Base-by-base conservation (phyloP, 2,329 filamentous ascomycete species). In the Botrytis fabae region DNA sequence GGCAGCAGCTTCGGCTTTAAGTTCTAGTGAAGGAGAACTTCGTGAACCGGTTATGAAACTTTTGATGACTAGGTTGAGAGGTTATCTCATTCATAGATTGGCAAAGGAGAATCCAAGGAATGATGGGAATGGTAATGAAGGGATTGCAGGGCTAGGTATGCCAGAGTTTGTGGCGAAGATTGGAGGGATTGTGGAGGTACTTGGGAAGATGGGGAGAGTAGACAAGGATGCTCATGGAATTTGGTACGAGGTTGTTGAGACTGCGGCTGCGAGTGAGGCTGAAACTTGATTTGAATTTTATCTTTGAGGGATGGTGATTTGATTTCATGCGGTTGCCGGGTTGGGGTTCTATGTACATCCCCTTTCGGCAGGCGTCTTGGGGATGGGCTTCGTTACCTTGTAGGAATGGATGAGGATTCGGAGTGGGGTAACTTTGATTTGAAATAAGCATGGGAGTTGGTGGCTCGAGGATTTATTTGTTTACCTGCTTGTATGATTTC, bases 141-240 rank as follows among this genome's bases (percentile, higher is more conserved):
- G 89, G 77, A 90, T 89, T 20, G 90, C 91, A 0, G 92, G 88
- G 77, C 85, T 92, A 28, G 92, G 92, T 0, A 82, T 95, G 73
- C 90, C 90, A 0, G 92, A 95, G 81, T 94, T 94, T 80, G 90
- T 92, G 25, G 87, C 88, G 42, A 88, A 87, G 74, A 89, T 94
- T 22, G 85, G 90, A 46, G 88, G 89, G 66, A 90, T 94, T 77
- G 89, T 92, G 12, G 91, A 93, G 48, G 85, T 91, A 78, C 82
- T 94, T 74, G 86, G 87, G 60, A 87, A 87, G 79, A 86, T 94
- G 5, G 89, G 90, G 22, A 83, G 83, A 7, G 89, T 94, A 8
- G 92, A 94, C 79, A 86, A 90, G 75, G 89, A 88, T 74, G 86
- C 89, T 12, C 92, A 94, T 81, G 88, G 88, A 20, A 79, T 83